Evolutionary conservation across 306 rosid species (phyloP).

Genomic region (Quercus engelmannii): DNA sequence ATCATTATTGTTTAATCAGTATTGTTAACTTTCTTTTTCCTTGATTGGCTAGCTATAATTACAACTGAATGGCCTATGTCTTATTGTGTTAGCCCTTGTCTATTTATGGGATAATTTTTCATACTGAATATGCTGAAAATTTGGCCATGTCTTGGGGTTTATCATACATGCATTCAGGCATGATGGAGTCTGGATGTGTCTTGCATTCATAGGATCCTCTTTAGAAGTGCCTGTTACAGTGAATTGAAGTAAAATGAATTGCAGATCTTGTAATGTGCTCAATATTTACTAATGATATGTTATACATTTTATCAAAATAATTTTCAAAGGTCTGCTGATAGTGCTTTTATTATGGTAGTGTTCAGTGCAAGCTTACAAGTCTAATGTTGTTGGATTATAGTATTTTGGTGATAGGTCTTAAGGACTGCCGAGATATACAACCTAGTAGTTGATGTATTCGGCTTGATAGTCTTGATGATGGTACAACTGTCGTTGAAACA

Average conservation of each 20-base stretch:
- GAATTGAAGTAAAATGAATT: not conserved
- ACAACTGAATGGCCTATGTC: not conserved
- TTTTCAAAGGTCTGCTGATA: not conserved
- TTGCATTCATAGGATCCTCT: not conserved
- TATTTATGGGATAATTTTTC: not conserved
- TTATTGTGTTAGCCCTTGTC: not conserved
- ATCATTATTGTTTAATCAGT: not conserved
- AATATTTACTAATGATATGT: not conserved
- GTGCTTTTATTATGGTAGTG: not conserved
- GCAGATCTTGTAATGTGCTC: not conserved
- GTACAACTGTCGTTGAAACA: conserved; percentile 22
- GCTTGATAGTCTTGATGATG: conserved; percentile 34
- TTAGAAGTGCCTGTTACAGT: not conserved
- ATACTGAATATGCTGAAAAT: not conserved
- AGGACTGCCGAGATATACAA: conserved; percentile 92
- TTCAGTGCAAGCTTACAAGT: not conserved
- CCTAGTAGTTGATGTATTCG: conserved; percentile 64
- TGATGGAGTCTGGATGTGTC: not conserved
- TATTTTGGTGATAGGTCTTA: conserved; percentile 73
- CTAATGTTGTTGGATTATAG: conserved; percentile 1
- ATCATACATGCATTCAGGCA: not conserved
- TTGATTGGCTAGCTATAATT: not conserved
- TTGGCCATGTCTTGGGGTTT: not conserved
- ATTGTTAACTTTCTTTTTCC: not conserved
- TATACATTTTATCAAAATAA: not conserved